Evolutionary conservation across 306 rosid genomes (phyloP).

Genomic region (Malus domestica): ASM211411v1 NC_041790.1:15472501-15473000

Average conservation of each 20-base stretch:
- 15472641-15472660: not conserved
- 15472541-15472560: too few species aligned
- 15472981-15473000: not conserved
- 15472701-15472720: not conserved
- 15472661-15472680: not conserved
- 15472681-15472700: not conserved
- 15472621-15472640: too few species aligned
- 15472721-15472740: constrained; percentile 10
- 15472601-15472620: too few species aligned
- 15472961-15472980: not conserved
- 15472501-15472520: too few species aligned
- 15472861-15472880: constrained; percentile 48
- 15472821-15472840: constrained; percentile 68
- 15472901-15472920: constrained; percentile 36
- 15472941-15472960: not conserved
- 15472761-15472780: not conserved
- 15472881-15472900: constrained; percentile 37
- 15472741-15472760: not conserved
- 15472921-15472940: constrained; percentile 23
- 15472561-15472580: too few species aligned
- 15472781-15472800: not conserved
- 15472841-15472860: constrained; percentile 50
- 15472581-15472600: too few species aligned
- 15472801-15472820: constrained; percentile 41
- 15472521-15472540: too few species aligned